These are phyloP conservation scores for Acanthamoeba divionensis DNA, from an alignment of 208 protist genomes.

Conservation along the genomic window DNA sequence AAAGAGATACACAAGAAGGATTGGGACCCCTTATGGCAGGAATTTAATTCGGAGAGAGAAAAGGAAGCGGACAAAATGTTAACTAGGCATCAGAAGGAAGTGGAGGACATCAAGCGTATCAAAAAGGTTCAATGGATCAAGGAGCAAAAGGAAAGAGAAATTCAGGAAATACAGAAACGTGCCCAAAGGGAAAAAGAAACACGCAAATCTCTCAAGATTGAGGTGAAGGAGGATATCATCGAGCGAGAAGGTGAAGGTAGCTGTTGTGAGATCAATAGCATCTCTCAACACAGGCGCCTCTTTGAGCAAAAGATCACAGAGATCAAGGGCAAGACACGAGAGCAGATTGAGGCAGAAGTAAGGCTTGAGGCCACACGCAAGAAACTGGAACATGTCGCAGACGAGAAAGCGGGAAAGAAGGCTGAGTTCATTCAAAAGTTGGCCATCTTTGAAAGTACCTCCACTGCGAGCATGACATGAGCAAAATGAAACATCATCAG, in stretches of 20 bases:
- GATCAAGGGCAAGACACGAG: background rate
- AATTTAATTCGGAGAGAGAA: background rate
- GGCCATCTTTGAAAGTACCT: too few relatives aligned
- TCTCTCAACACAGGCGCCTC: too few relatives aligned
- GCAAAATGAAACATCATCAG: too few relatives aligned
- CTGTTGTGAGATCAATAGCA: too few relatives aligned
- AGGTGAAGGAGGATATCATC: too few relatives aligned
- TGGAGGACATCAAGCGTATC: background rate
- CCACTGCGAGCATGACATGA: too few relatives aligned
- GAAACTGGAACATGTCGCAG: too few relatives aligned
- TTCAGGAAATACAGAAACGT: background rate
- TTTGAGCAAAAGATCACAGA: slow-evolving; percentile 25
- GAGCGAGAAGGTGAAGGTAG: too few relatives aligned
- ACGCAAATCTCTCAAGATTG: too few relatives aligned
- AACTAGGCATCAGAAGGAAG: background rate
- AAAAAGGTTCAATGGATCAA: background rate
- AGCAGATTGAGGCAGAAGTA: slow-evolving; percentile 6
- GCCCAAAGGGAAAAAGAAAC: too few relatives aligned
- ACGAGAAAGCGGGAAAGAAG: too few relatives aligned
- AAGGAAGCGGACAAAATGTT: background rate
- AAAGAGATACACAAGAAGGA: background rate
- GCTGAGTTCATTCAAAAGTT: too few relatives aligned
- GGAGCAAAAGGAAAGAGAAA: background rate
- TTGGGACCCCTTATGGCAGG: background rate
- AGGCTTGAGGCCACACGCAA: background rate